These are phyloP conservation scores for Trypanosoma cruzi DNA, from an alignment of 208 protist species.

Conservation along the genomic window DNA sequence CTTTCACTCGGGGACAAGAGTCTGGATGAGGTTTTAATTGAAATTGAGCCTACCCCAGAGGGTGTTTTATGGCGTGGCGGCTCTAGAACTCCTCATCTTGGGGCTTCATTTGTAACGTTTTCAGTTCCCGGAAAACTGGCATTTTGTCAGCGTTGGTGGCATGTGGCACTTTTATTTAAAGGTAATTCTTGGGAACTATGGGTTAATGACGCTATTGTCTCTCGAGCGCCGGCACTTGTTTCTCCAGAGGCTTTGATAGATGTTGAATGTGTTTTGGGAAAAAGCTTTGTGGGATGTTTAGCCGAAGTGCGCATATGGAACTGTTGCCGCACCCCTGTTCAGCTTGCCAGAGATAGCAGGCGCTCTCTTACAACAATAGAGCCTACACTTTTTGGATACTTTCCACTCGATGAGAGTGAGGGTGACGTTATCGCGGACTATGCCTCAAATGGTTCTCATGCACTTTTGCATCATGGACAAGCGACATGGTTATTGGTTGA, in stretches of 20 bases:
- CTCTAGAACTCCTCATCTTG: conserved; percentile 75
- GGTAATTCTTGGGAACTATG: conserved; percentile 84
- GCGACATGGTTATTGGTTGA: conserved; percentile 57
- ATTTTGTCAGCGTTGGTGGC: conserved; percentile 75
- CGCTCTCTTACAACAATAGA: conserved; percentile 60
- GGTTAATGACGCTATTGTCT: conserved; percentile 65
- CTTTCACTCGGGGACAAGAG: conserved; percentile 86
- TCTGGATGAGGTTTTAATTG: conserved; percentile 80
- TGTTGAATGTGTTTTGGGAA: conserved; percentile 73
- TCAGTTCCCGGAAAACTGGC: conserved; percentile 50
- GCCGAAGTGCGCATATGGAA: conserved; percentile 88
- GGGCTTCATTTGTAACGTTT: conserved; percentile 72
- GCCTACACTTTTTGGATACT: conserved; percentile 68
- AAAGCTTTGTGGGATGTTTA: conserved; percentile 75
- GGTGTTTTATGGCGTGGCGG: conserved; percentile 83
- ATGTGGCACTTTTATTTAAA: conserved; percentile 90
- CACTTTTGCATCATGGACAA: conserved; percentile 50
- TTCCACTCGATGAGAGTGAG: conserved; percentile 77
- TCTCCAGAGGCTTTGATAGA: conserved; percentile 58
- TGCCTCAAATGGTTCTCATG: conserved; percentile 50
- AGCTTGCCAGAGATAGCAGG: conserved; percentile 71
- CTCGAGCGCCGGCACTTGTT: conserved; percentile 48
- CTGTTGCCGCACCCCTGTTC: conserved; percentile 45
- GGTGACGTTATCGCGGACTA: conserved; percentile 83
- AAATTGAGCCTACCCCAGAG: conserved; percentile 64